Base-by-base conservation (phyloP, 163 green algal genomes). In the Volvox carteri region DNA sequence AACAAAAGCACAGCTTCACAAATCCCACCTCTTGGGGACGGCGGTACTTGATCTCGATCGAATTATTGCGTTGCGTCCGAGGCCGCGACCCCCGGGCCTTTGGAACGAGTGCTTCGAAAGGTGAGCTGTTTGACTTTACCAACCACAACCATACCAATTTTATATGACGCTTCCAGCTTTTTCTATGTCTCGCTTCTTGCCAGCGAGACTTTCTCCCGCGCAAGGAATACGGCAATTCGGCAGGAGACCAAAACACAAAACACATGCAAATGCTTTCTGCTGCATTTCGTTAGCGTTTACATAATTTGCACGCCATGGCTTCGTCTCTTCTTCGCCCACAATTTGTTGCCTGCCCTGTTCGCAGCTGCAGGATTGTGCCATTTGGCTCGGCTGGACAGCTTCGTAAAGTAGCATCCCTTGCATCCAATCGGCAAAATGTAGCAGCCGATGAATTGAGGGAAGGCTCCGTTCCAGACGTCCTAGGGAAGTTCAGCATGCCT, bases 401-500 rank as follows among this genome's bases (percentile, higher is more conserved):
- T 0, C 79, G 60, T 6, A 62, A 70, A 46, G 56, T 33, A n/a
- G 18, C 19, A 86, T 60, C 37, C 18, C 21, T 25, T 44, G 25
- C 56, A 60, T 8, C 41, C 44, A 39, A 52, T 70, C 33, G 14
- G 42, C 39, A 67, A 11, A 41, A 58, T 60, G n/a, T 35, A n/a
- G 7, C 11, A 39, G 52, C 74, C 14, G 28, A 83, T 14, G 0
- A 48, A 23, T 48, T 75, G 48, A 65, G 48, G 52, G 25, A 65
- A 33, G 30, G 39, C n/a, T 6, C 28, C 30, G 46, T 23, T 28
- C 33, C 70, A 11, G 58, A 76, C 9, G 21, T 30, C 6, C 33
- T 86, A 18, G 62, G 44, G 21, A 68, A 81, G 81, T 42, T 90
- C 25, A 62, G 48, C 72, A 67, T 85, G 72, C 84, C 73, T 6